Evolutionary conservation across 106 monocot genomes (phyloP).

Genomic region (Dendrobium chrysotoxum): DNA sequence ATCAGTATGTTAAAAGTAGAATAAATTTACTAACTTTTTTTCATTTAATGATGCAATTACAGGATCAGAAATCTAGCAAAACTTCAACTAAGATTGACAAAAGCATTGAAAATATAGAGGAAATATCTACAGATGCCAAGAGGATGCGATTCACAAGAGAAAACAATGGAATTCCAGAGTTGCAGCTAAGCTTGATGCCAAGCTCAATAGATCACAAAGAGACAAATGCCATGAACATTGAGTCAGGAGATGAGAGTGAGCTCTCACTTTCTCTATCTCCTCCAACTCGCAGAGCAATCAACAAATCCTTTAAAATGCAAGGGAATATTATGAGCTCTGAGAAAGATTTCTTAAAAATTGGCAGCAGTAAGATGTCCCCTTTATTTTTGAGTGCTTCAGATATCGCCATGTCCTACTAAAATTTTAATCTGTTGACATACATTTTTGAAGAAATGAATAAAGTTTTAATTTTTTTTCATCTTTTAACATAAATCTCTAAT

Average conservation of each 20-base stretch:
- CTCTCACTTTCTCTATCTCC: constrained; percentile 7
- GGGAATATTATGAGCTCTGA: not conserved
- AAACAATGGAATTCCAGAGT: not conserved
- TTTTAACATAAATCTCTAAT: no score
- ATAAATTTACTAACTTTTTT: not conserved
- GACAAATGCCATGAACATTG: not conserved
- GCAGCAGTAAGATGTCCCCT: not conserved
- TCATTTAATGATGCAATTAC: not conserved
- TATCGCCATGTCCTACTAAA: not conserved
- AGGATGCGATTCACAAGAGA: not conserved
- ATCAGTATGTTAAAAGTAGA: no score
- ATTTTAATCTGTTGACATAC: not conserved
- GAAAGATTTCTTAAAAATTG: not conserved
- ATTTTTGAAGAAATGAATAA: not conserved
- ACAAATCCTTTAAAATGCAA: not conserved
- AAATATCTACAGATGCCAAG: not conserved
- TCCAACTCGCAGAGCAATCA: not conserved
- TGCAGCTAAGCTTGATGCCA: constrained; percentile 6
- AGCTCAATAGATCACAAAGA: not conserved
- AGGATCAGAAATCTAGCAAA: not conserved
- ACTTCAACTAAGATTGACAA: not conserved
- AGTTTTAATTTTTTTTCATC: no score
- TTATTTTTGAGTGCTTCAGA: not conserved
- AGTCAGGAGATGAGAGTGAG: not conserved
- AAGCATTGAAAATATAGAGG: not conserved